Evolutionary conservation across 306 rosid genomes (phyloP), one percentile per base, ranked within the genome.

Genomic region (Luffa acutangula): DNA sequence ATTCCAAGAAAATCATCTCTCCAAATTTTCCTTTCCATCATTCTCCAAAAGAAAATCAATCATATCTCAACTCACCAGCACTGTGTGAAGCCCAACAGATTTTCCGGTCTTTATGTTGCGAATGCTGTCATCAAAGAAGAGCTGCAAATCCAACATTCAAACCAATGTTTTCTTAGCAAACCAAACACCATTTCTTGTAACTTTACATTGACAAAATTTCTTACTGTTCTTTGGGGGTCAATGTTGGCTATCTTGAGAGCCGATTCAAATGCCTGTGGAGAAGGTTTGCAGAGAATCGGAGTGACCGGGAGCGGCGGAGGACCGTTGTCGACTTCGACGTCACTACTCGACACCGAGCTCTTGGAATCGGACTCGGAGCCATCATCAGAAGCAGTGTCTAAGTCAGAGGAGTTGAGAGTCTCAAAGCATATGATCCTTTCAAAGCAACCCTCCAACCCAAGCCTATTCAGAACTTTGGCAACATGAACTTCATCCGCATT

Each of bases 391-490:
- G 46, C 58, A 39, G 73, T 45, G 65, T 2, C 43, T 21, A 12
- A 12, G 43, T 75, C 49, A 58, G 88, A 78, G 6, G 75, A 69
- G 88, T 94, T 94, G 76, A 94, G 85, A 74, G 91, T 94, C 85
- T 94, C 98, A 80, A 94, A 94, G 89, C 87, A 83, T 81, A 94
- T 85, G 53, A 90, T 66, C 12, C 72, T 72, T 81, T 94, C 96
- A 80, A 94, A 94, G 85, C 98, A 94, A 80, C 88, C 97, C 81
- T 91, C 97, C 79, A 94, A 72, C 71, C 98, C 97, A 75, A 94
- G 98, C 82, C 85, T 87, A 34, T 66, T 77, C 56, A 92, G 92
- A 34, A 78, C 98, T 77, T 86, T 86, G 21, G 11, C 48, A 3
- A 92, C 87, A 79, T 94, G 98, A 18, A 79, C 82, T 45, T 81